Evolutionary conservation across 148 eudicot species (phyloP).

Genomic region (Beta vulgaris): DNA sequence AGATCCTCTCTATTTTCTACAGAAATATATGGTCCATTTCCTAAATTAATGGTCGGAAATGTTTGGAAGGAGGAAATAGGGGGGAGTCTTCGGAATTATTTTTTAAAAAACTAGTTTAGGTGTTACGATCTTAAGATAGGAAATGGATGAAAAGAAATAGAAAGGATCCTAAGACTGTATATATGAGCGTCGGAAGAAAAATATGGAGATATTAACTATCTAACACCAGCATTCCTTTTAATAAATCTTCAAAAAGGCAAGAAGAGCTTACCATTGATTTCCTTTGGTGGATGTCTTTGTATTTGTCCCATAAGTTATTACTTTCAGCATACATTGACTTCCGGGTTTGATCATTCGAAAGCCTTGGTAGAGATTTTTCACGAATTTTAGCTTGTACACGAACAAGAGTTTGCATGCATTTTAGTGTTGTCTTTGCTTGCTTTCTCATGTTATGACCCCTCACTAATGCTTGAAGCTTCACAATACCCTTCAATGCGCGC

Average conservation of each 20-base stretch:
- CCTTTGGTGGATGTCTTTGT: slow-evolving; percentile 53
- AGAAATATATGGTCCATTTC: too few species aligned
- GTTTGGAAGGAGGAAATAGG: too few species aligned
- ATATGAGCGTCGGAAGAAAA: too few species aligned
- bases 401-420: slow-evolving; percentile 79
- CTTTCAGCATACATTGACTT: slow-evolving; percentile 77
- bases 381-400: slow-evolving; percentile 56
- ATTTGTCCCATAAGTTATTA: slow-evolving; percentile 56
- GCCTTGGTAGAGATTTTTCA: slow-evolving; percentile 43
- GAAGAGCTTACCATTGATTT: slow-evolving; percentile 42
- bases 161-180: too few species aligned
- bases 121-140: too few species aligned
- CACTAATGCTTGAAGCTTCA: slow-evolving; percentile 84
- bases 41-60: too few species aligned
- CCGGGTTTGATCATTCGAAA: slow-evolving; percentile 54
- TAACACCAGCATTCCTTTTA: too few species aligned
- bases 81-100: too few species aligned
- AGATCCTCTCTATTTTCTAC: too few species aligned
- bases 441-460: slow-evolving; percentile 77
- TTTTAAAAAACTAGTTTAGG: too few species aligned
- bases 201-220: too few species aligned
- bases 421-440: slow-evolving; percentile 65
- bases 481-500: slow-evolving; percentile 73
- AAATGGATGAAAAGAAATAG: too few species aligned
- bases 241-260: neutral